Base-by-base conservation (phyloP, 192 early-diverging fungal genomes). In the Funneliformis geosporum region DNA sequence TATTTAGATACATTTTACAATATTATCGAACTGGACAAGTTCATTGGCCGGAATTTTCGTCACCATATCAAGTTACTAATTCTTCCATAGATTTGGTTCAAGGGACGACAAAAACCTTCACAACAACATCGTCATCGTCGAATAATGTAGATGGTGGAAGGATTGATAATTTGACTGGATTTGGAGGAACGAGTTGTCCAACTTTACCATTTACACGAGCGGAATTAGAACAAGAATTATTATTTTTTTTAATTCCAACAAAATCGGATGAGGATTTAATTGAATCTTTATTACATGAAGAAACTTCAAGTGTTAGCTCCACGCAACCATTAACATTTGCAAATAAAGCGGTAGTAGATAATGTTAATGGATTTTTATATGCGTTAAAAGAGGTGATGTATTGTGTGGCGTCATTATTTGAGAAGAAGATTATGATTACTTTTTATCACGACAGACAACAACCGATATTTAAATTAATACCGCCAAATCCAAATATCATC, bases 1-100 rank as follows among this genome's bases (percentile, higher is more conserved):
- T 67, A 40, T 76, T 76, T 76, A 14, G 60, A 42, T 40, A 65
- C 14, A n/a, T 76, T 44, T 23, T 76, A 33, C 60, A 76, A 67
- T 76, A 76, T 76, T 76, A 76, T 67, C 59, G 75, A 7, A 76
- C 59, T 5, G 75, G 75, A 67, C 44, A 27, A 28, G 25, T 72
- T 50, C 70, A 72, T 72, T 72, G 70, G 70, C 46, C 70, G 27
- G 70, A 72, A 72, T 68, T n/a, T 21, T 18, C 25, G 21, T 21
- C 27, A 42, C 21, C 14, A 68, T 40, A 68, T 42, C 27, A 68
- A 39, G 40, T 39, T 18, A 46, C 50, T 28, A n/a, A 50, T 72
- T 47, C 11, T 5, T 47, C 5, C 14, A 8, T 28, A 7, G 23
- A 72, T 6, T 40, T 11, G 21, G n/a, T 69, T 46, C 47, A 28